Evolutionary conservation across 1,284 basidiomycete species (phyloP).

Genomic region (Trametes polyzona): DNA sequence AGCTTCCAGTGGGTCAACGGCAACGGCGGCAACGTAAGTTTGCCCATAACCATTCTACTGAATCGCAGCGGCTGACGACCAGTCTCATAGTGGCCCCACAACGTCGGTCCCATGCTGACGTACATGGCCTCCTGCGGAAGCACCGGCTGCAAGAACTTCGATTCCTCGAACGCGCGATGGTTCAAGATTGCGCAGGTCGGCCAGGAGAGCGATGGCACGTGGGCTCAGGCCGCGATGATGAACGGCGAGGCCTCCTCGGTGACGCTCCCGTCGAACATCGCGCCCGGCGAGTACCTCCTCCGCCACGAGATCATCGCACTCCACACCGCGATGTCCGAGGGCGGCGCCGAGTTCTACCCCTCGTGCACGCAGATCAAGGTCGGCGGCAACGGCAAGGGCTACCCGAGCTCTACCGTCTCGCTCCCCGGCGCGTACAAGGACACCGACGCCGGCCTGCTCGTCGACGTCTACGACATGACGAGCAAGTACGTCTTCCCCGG

Average conservation of each 20-base stretch:
- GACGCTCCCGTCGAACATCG: slow-evolving; percentile 57
- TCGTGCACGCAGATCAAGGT: slow-evolving; percentile 65
- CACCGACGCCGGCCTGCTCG: slow-evolving; percentile 62
- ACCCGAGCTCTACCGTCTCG: slow-evolving; percentile 48
- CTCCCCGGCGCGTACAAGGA: slow-evolving; percentile 71
- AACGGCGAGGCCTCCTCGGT: slow-evolving; percentile 44
- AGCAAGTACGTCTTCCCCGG: slow-evolving; percentile 43
- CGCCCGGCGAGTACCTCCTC: slow-evolving; percentile 68
- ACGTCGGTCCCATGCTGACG: slow-evolving; percentile 64
- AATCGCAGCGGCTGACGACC: slow-evolving; percentile 23
- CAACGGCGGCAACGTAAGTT: slow-evolving; percentile 36
- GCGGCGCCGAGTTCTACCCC: slow-evolving; percentile 75
- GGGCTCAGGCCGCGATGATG: slow-evolving; percentile 44
- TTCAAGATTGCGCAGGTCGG: slow-evolving; percentile 66
- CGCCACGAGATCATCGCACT: slow-evolving; percentile 76
- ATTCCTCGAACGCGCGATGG: slow-evolving; percentile 62
- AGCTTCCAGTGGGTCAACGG: slow-evolving; percentile 62
- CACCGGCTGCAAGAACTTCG: slow-evolving; percentile 60
- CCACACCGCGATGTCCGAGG: slow-evolving; percentile 52
- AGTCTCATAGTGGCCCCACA: slow-evolving; percentile 41
- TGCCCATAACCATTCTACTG: background rate
- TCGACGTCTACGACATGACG: slow-evolving; percentile 37
- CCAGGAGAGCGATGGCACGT: slow-evolving; percentile 37
- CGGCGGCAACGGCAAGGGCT: slow-evolving; percentile 51
- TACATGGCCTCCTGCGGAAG: slow-evolving; percentile 70